A percentile compares a stretch with the other conserved stretches of the same genome.
These are phyloP conservation scores for Hemileia vastatrix DNA, from an alignment of 1,284 basidiomycete species.

Conservation along the genomic window DNA sequence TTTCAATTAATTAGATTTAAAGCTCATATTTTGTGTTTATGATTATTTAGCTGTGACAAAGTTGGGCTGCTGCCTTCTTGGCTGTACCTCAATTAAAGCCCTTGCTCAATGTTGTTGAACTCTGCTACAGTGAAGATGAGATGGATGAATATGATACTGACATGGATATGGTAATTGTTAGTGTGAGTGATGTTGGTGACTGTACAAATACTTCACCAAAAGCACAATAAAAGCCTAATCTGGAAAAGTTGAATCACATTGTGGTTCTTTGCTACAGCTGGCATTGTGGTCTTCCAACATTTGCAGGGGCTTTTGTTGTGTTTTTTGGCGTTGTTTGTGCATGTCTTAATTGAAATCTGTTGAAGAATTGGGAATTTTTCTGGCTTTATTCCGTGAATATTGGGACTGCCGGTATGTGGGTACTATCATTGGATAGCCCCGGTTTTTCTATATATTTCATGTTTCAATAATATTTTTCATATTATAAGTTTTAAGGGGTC, in stretches of 20 bases:
- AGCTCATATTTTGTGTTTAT: neutral
- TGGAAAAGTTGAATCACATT: neutral
- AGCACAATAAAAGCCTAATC: neutral
- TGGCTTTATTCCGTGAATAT: too few relatives aligned
- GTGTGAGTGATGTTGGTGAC: neutral
- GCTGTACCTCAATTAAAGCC: neutral
- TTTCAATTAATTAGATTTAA: neutral
- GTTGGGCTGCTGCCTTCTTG: neutral
- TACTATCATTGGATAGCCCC: too few relatives aligned
- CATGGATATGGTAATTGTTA: neutral
- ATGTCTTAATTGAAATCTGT: too few relatives aligned
- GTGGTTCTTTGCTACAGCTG: neutral
- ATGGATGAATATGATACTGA: neutral
- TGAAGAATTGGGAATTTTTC: too few relatives aligned
- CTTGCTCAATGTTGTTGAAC: neutral
- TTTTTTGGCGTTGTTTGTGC: too few relatives aligned
- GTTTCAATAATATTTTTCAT: too few relatives aligned
- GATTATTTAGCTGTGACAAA: neutral
- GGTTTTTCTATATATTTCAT: too few relatives aligned
- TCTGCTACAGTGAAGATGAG: conserved; percentile 5
- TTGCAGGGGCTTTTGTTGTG: too few relatives aligned
- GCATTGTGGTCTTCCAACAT: too few relatives aligned
- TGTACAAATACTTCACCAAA: too few relatives aligned
- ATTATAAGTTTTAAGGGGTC: too few relatives aligned
- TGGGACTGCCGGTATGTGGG: too few relatives aligned